phyloP scores from a whole-genome alignment of 768 basidiomycete species.

The Auricularia auricula-judae region DNA sequence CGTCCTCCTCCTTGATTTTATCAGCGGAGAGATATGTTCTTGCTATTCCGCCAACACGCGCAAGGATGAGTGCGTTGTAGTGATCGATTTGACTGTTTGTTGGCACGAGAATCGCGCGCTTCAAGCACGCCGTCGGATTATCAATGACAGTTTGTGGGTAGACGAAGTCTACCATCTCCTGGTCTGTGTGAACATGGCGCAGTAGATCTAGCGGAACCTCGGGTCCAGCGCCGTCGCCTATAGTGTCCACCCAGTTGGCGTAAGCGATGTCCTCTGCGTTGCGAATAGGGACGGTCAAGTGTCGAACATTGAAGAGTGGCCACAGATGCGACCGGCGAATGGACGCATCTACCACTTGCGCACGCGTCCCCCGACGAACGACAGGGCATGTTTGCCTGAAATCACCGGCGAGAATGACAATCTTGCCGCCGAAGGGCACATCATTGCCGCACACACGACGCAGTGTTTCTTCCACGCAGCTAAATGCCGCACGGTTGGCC shows the following conservation, averaged over 20 bases:
- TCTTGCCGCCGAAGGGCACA: constrained; percentile 27
- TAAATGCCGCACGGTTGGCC: too few relatives aligned
- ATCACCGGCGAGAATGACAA: constrained; percentile 27
- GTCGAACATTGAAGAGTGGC: constrained; percentile 17
- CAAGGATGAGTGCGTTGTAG: too few relatives aligned
- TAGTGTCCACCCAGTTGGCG: constrained; percentile 25
- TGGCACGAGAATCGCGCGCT: constrained; percentile 26
- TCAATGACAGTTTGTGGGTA: constrained; percentile 17
- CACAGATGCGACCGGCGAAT: constrained; percentile 13
- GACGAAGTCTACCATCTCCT: constrained; percentile 17
- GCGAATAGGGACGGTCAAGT: constrained; percentile 23
- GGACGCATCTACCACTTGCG: neutral
- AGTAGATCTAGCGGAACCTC: constrained; percentile 16
- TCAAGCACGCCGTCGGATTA: constrained; percentile 17
- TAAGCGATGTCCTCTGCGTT: constrained; percentile 26
- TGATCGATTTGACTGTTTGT: constrained; percentile 22
- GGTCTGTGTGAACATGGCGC: constrained; percentile 3
- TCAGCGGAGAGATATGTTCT: too few relatives aligned
- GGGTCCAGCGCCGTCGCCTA: constrained; percentile 24
- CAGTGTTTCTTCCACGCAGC: too few relatives aligned
- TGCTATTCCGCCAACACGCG: too few relatives aligned
- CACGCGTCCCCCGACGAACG: constrained; percentile 18
- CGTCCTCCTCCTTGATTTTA: too few relatives aligned
- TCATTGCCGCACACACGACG: constrained; percentile 4
- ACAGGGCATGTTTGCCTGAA: constrained; percentile 33